Evolutionary conservation across 2,329 filamentous ascomycete genomes (phyloP).

Genomic region (Fusarium sp.): DNA sequence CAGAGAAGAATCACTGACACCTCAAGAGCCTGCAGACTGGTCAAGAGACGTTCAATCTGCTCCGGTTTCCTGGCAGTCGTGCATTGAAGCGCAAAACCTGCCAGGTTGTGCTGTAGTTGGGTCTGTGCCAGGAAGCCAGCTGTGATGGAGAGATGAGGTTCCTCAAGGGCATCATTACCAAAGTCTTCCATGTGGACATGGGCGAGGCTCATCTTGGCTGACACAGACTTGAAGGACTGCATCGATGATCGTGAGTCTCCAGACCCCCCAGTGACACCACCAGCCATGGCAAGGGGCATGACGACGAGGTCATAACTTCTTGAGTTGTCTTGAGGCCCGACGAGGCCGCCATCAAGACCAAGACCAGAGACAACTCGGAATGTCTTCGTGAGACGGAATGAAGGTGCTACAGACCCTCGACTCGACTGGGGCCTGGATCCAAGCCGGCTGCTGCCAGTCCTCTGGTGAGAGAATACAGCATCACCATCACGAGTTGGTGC

Average conservation of each 20-base stretch:
- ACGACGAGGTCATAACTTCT: constrained; percentile 19
- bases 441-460: not conserved
- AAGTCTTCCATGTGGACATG: constrained; percentile 17
- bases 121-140: constrained; percentile 15
- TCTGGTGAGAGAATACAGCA: not conserved
- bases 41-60: constrained; percentile 20
- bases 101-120: constrained; percentile 10
- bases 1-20: constrained; percentile 27
- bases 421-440: not conserved
- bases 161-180: constrained; percentile 19
- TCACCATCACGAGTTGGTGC: not conserved
- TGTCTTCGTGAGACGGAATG: not conserved
- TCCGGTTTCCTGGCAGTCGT: not conserved
- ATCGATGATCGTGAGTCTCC: constrained; percentile 15
- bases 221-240: constrained; percentile 1
- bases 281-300: constrained; percentile 16
- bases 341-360: not conserved
- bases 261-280: constrained; percentile 10
- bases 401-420: not conserved
- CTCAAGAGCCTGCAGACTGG: not conserved
- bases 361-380: not conserved
- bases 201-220: constrained; percentile 24
- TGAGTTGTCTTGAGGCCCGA: not conserved
- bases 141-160: constrained; percentile 13
- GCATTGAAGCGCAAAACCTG: constrained; percentile 16